A percentile compares a stretch with the other conserved stretches of the same genome.
Evolutionary conservation across 306 rosid genomes (phyloP).

Genomic region (Pyrus communis): DNA sequence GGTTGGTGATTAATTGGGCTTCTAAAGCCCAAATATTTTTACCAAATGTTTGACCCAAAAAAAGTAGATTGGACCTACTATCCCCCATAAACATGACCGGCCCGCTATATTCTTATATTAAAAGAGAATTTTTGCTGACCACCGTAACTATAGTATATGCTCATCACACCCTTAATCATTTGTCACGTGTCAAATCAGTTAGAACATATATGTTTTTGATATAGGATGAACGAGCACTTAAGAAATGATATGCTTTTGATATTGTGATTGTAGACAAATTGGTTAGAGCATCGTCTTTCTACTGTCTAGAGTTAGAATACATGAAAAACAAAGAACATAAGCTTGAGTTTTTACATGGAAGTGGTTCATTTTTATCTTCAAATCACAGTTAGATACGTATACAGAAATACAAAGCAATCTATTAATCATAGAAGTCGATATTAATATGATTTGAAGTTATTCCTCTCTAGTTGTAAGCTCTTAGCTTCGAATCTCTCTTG

Average conservation of each 20-base stretch:
- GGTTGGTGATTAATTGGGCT: background rate
- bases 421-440: too few species aligned
- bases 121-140: too few species aligned
- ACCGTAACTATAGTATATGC: too few species aligned
- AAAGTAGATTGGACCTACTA: background rate
- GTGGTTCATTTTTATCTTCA: background rate
- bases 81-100: background rate
- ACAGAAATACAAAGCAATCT: too few species aligned
- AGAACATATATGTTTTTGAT: too few species aligned
- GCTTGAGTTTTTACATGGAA: background rate
- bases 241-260: too few species aligned
- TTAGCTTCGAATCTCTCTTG: background rate
- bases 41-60: background rate
- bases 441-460: background rate
- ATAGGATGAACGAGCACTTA: too few species aligned
- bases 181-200: too few species aligned
- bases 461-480: background rate
- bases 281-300: background rate
- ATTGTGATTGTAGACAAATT: background rate
- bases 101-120: background rate
- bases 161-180: rapidly evolving
- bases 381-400: background rate
- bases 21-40: background rate
- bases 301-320: background rate
- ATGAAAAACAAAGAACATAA: background rate